phyloP scores from a whole-genome alignment of 768 basidiomycete genomes.

The Lyophyllum semitale region DNA sequence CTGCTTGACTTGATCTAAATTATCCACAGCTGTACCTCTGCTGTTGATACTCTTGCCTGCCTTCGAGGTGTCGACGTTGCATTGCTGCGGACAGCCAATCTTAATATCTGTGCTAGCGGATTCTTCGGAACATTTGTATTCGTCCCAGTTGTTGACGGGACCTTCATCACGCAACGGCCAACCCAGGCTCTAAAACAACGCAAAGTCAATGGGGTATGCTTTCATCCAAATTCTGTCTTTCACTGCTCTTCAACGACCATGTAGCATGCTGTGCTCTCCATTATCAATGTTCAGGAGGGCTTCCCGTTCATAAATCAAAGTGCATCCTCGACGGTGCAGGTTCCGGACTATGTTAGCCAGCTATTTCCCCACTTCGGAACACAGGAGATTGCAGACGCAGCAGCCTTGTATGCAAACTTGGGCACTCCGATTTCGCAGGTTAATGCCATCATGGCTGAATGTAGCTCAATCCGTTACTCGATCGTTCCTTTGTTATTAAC shows the following conservation, averaged over 20 bases:
- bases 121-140: slow-evolving; percentile 42
- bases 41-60: slow-evolving; percentile 37
- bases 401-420: slow-evolving; percentile 28
- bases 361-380: slow-evolving; percentile 40
- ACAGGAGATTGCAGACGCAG: slow-evolving; percentile 24
- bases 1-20: no score
- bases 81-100: slow-evolving; percentile 34
- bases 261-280: slow-evolving; percentile 32
- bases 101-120: slow-evolving; percentile 25
- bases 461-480: slow-evolving; percentile 22
- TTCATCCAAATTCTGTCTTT: background rate
- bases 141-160: slow-evolving; percentile 49
- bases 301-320: slow-evolving; percentile 34
- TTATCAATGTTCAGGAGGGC: slow-evolving; percentile 44
- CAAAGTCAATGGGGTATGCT: slow-evolving; percentile 47
- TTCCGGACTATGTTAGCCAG: slow-evolving; percentile 31
- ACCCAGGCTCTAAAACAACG: slow-evolving; percentile 34
- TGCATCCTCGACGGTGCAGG: slow-evolving; percentile 25
- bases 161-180: slow-evolving; percentile 44
- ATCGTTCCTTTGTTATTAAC: no score
- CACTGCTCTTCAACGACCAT: background rate
- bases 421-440: slow-evolving; percentile 35
- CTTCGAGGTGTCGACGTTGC: slow-evolving; percentile 35
- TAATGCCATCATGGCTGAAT: slow-evolving; percentile 38
- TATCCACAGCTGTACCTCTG: slow-evolving; percentile 38